Evolutionary conservation across 805 yeast species (phyloP).

Genomic region (Ogataea salicorniae): DNA sequence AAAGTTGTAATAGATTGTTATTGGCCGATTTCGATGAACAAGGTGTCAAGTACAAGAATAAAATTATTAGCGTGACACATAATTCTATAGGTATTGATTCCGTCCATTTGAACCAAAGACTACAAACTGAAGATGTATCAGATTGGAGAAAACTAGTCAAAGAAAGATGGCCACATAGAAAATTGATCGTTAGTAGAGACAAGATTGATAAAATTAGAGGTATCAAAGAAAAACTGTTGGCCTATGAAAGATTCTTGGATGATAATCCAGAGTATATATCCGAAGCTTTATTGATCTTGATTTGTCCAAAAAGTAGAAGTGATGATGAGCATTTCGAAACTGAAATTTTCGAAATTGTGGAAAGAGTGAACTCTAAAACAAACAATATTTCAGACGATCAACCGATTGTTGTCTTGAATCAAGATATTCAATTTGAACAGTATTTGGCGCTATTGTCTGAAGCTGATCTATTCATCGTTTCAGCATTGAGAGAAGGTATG

Average conservation of each 20-base stretch:
- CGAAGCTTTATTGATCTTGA: slow-evolving; percentile 73
- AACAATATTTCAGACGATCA: slow-evolving; percentile 68
- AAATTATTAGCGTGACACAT: slow-evolving; percentile 48
- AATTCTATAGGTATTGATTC: slow-evolving; percentile 82
- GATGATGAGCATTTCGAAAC: slow-evolving; percentile 61
- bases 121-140: slow-evolving; percentile 42
- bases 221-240: slow-evolving; percentile 76
- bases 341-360: slow-evolving; percentile 71
- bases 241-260: slow-evolving; percentile 74
- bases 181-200: slow-evolving; percentile 80
- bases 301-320: slow-evolving; percentile 56
- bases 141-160: slow-evolving; percentile 68
- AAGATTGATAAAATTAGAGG: slow-evolving; percentile 87
- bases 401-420: slow-evolving; percentile 84
- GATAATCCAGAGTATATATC: slow-evolving; percentile 68
- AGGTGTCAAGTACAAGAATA: slow-evolving; percentile 58
- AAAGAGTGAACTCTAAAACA: slow-evolving; percentile 75
- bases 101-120: slow-evolving; percentile 41
- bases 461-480: slow-evolving; percentile 83
- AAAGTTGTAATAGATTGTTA: slow-evolving; percentile 78
- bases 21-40: slow-evolving; percentile 72
- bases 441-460: slow-evolving; percentile 81
- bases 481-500: slow-evolving; percentile 95
- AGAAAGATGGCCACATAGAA: slow-evolving; percentile 71
- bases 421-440: slow-evolving; percentile 84